A percentile compares a stretch with the other conserved stretches of the same genome.
phyloP scores from a whole-genome alignment of 192 early-diverging fungal species.

The Kappamyces sp. region DNA sequence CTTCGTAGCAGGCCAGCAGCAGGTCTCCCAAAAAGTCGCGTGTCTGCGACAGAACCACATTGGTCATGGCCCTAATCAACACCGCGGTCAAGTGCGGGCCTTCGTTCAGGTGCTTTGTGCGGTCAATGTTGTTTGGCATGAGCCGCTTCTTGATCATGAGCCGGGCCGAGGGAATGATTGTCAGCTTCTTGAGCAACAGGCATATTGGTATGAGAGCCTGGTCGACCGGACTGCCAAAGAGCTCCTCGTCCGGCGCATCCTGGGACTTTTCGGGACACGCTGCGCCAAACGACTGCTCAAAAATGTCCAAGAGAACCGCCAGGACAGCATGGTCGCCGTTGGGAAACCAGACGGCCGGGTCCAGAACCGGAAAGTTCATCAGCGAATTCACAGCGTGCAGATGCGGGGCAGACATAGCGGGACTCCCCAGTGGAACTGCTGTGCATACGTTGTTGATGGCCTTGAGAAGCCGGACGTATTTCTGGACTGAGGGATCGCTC shows the following conservation, averaged over 20 bases:
- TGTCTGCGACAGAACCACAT: constrained; percentile 50
- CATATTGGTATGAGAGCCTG: constrained; percentile 62
- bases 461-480: background rate
- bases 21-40: constrained; percentile 57
- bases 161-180: constrained; percentile 43
- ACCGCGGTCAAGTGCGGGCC: constrained; percentile 52
- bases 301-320: constrained; percentile 22
- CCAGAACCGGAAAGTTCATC: constrained; percentile 52
- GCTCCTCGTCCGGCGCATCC: constrained; percentile 31
- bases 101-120: constrained; percentile 61
- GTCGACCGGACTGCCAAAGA: constrained; percentile 44
- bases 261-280: background rate
- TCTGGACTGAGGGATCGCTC: background rate
- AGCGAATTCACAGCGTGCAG: constrained; percentile 74
- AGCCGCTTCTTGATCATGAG: constrained; percentile 32
- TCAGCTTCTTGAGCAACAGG: constrained; percentile 56
- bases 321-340: constrained; percentile 17
- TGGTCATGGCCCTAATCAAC: constrained; percentile 67
- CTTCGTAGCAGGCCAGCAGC: constrained; percentile 62
- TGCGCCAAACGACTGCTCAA: constrained; percentile 15
- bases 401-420: constrained; percentile 56
- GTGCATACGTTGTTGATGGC: background rate
- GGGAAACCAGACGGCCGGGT: constrained; percentile 30
- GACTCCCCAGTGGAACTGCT: background rate
- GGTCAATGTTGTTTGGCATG: constrained; percentile 64